phyloP scores from a whole-genome alignment of 331 rosid genomes.

The Malus hybrid region DNA sequence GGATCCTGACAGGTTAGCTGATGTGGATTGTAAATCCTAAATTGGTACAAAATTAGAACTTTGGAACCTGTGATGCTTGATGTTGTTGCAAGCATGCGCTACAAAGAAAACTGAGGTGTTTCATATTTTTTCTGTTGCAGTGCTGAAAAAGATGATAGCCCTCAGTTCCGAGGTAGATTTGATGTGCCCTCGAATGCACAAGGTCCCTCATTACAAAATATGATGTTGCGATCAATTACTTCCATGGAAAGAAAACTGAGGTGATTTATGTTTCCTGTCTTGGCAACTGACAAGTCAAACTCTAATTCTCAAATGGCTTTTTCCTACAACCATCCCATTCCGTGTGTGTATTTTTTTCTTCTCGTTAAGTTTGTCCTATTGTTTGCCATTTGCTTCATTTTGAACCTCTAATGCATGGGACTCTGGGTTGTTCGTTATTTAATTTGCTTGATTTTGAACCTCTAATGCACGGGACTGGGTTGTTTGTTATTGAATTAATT shows the following conservation, averaged over 20 bases:
- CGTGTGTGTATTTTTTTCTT: neutral
- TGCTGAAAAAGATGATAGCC: slow-evolving; percentile 72
- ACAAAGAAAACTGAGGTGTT: slow-evolving; percentile 21
- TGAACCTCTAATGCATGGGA: slow-evolving; percentile 22
- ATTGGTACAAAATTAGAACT: neutral
- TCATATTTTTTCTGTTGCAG: slow-evolving; percentile 28
- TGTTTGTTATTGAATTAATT: slow-evolving; percentile 38
- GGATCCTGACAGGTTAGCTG: slow-evolving; percentile 54
- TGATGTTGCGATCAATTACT: slow-evolving; percentile 67
- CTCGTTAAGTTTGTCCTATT: slow-evolving; percentile 4
- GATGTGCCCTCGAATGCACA: slow-evolving; percentile 60
- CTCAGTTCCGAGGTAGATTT: slow-evolving; percentile 56
- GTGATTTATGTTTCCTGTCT: slow-evolving; percentile 32
- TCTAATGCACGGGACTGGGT: neutral
- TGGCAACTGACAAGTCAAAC: neutral
- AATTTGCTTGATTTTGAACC: too few relatives aligned
- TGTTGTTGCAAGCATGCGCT: neutral
- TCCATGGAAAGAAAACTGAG: slow-evolving; percentile 63
- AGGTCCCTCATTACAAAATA: slow-evolving; percentile 61
- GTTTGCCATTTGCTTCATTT: slow-evolving; percentile 16
- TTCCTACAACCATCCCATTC: neutral
- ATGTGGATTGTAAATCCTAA: slow-evolving; percentile 13
- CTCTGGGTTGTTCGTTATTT: slow-evolving; percentile 4
- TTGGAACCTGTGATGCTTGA: neutral
- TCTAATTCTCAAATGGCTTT: neutral